A percentile compares a stretch with the other conserved stretches of the same genome.
Evolutionary conservation across 306 rosid species (phyloP).

Genomic region (peach (Prunus persica)): DNA sequence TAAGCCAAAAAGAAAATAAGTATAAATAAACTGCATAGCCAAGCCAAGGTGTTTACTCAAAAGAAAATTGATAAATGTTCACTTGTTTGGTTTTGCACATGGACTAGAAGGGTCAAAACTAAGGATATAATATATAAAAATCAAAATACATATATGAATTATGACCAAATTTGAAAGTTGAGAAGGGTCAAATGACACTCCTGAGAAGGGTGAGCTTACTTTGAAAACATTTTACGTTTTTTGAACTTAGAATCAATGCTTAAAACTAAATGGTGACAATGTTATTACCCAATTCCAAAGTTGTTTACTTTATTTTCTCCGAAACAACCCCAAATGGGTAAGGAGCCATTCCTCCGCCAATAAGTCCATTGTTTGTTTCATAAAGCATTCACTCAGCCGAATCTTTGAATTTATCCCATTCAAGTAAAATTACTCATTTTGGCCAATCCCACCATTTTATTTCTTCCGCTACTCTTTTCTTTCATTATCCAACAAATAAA

Average conservation of each 20-base stretch:
- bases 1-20: no score
- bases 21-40: no score
- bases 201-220: neutral
- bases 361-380: neutral
- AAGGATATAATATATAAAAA: no score
- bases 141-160: no score
- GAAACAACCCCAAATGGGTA: neutral
- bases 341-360: neutral
- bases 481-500: neutral
- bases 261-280: neutral
- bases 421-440: neutral
- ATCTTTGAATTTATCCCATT: neutral
- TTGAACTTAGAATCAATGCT: neutral
- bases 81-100: no score
- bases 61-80: no score
- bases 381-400: neutral
- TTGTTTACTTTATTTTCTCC: neutral
- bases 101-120: no score
- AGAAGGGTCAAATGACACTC: no score
- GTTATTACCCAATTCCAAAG: neutral
- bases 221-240: neutral
- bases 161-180: no score
- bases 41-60: no score
- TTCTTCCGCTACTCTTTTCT: neutral
- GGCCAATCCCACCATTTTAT: neutral